phyloP scores from a whole-genome alignment of 352 stramenopile genomes.

The Globisporangium orthogonon region DNA sequence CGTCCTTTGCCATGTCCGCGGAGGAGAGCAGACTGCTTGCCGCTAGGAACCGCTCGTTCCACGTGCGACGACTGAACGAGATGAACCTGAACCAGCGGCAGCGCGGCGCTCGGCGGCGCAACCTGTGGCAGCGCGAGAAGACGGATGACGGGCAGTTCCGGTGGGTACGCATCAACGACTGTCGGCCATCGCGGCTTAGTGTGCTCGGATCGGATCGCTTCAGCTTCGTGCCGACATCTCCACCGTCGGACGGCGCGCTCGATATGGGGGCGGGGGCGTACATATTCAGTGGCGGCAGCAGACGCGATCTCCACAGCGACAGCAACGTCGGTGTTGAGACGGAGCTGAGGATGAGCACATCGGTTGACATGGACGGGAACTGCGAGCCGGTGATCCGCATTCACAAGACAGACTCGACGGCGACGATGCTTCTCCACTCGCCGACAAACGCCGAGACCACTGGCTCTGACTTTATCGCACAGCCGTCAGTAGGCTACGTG shows the following conservation, averaged over 20 bases:
- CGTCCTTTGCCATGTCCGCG: slow-evolving; percentile 23
- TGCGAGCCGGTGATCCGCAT: slow-evolving; percentile 53
- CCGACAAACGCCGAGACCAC: background rate
- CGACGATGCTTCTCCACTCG: slow-evolving; percentile 3
- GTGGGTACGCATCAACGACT: slow-evolving; percentile 71
- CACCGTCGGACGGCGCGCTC: slow-evolving; percentile 5
- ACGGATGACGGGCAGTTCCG: slow-evolving; percentile 67
- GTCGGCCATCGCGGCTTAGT: slow-evolving; percentile 57
- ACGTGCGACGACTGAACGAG: slow-evolving; percentile 71
- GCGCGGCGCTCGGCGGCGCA: slow-evolving; percentile 55
- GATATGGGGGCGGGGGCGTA: slow-evolving; percentile 31
- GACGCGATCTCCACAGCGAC: slow-evolving; percentile 6
- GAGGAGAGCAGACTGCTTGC: slow-evolving; percentile 33
- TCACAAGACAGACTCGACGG: slow-evolving; percentile 13
- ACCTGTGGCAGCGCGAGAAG: slow-evolving; percentile 76
- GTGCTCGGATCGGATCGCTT: slow-evolving; percentile 25
- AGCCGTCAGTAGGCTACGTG: slow-evolving; percentile 71
- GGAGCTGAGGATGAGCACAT: slow-evolving; percentile 56
- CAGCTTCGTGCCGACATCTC: slow-evolving; percentile 10
- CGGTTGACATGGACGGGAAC: slow-evolving; percentile 22
- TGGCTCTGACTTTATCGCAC: slow-evolving; percentile 38
- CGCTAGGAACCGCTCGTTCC: slow-evolving; percentile 66
- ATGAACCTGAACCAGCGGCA: slow-evolving; percentile 81
- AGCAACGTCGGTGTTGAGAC: slow-evolving; percentile 49
- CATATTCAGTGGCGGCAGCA: slow-evolving; percentile 22